phyloP scores from a whole-genome alignment of 202 grass and related monocot genomes.

The Zizania palustris region DNA sequence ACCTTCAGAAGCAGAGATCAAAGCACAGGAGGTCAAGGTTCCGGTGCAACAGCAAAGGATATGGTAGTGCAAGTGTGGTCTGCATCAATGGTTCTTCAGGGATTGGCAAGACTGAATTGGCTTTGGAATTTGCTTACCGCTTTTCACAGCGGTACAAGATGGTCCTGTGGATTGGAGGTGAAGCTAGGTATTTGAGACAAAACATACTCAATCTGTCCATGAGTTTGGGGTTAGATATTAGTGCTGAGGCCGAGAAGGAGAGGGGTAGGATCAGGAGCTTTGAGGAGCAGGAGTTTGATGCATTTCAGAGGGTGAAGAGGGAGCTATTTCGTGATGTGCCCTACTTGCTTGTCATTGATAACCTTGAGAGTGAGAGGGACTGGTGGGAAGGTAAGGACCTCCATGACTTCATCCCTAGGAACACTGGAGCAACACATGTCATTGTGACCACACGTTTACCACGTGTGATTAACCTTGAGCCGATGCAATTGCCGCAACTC shows the following conservation, averaged over 20 bases:
- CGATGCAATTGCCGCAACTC: conserved; percentile 80
- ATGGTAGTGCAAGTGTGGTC: conserved; percentile 51
- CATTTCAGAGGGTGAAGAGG: conserved; percentile 85
- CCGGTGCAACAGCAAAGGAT: conserved; percentile 56
- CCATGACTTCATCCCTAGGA: conserved; percentile 95
- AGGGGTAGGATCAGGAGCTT: conserved; percentile 90
- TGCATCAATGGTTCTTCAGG: conserved; percentile 83
- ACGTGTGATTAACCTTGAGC: conserved; percentile 83
- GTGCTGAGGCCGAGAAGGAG: conserved; percentile 90
- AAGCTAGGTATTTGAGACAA: conserved; percentile 83
- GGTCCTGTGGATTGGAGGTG: conserved; percentile 93
- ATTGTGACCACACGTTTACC: conserved; percentile 74
- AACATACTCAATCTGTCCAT: conserved; percentile 90
- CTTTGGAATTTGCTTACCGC: conserved; percentile 87
- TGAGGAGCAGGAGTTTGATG: conserved; percentile 94
- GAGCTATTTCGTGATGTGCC: conserved; percentile 94
- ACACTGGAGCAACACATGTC: conserved; percentile 82
- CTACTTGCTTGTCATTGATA: conserved; percentile 94
- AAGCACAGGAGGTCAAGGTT: conserved; percentile 79
- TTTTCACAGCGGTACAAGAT: conserved; percentile 92
- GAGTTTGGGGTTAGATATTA: conserved; percentile 77
- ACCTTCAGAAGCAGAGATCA: conserved; percentile 75
- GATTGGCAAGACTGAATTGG: conserved; percentile 89
- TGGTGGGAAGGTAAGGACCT: conserved; percentile 99
- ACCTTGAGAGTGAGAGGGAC: conserved; percentile 89